A percentile compares a stretch with the other conserved stretches of the same genome.
Evolutionary conservation across 768 basidiomycete species (phyloP).

Genomic region (Nidularia pulvinata): DNA sequence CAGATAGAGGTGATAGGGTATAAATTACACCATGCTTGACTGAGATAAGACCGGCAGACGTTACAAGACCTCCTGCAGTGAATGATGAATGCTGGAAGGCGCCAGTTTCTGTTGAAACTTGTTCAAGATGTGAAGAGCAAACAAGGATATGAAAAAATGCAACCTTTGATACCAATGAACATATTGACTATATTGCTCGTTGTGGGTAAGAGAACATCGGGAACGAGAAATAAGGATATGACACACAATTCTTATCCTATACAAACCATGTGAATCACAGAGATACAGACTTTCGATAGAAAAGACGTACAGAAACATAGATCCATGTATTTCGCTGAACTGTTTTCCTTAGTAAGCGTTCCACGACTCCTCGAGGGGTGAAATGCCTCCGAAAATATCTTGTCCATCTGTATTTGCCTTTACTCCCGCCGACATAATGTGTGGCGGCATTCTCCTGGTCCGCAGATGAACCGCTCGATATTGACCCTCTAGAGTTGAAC

Average conservation of each 20-base stretch:
- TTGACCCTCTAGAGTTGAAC: not conserved
- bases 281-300: too few relatives aligned
- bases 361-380: constrained; percentile 48
- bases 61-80: constrained; percentile 55
- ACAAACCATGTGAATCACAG: too few relatives aligned
- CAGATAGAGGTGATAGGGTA: constrained; percentile 62
- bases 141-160: not conserved
- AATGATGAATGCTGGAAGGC: constrained; percentile 70
- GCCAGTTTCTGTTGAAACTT: constrained; percentile 42
- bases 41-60: constrained; percentile 65
- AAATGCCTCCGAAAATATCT: constrained; percentile 40
- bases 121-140: not conserved
- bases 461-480: constrained; percentile 3
- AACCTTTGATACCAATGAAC: constrained; percentile 68
- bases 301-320: constrained; percentile 54
- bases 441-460: constrained; percentile 29
- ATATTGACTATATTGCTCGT: constrained; percentile 43
- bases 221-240: not conserved
- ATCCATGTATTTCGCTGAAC: constrained; percentile 67
- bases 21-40: constrained; percentile 63
- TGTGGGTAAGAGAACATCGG: constrained; percentile 1
- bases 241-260: constrained; percentile 55
- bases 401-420: constrained; percentile 32
- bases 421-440: constrained; percentile 35
- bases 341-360: constrained; percentile 57